Percentiles rank a stretch among this genome's conserved stretches.
These are phyloP conservation scores for Tanacetum coccineum DNA, from an alignment of 129 eudicot genomes.

Conservation along the genomic window DNA sequence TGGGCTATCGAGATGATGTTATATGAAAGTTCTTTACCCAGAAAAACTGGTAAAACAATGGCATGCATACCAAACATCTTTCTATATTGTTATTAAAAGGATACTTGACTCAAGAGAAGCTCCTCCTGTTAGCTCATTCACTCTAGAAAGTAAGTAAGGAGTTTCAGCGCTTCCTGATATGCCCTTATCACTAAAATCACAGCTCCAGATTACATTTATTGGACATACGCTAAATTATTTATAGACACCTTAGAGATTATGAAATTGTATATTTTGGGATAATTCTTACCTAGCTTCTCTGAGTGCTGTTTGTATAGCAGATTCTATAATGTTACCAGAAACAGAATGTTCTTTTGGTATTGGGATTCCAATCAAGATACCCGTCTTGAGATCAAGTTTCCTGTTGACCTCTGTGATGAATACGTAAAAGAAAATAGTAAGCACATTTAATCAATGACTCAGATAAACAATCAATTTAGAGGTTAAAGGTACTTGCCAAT, in stretches of 20 bases:
- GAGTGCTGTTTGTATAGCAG: constrained; percentile 91
- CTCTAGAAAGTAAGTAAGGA: constrained; percentile 87
- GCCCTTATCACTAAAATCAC: constrained; percentile 59
- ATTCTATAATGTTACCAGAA: constrained; percentile 76
- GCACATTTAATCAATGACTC: constrained; percentile 9
- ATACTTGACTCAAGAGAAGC: constrained; percentile 96
- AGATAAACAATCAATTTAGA: background rate
- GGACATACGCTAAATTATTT: background rate
- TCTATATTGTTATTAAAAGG: constrained; percentile 36
- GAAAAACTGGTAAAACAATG: background rate
- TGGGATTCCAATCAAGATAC: constrained; percentile 83
- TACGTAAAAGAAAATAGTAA: constrained; percentile 11
- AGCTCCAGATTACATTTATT: constrained; percentile 13
- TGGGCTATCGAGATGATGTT: background rate
- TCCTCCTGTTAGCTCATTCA: constrained; percentile 88
- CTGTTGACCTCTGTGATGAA: constrained; percentile 59
- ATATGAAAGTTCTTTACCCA: background rate
- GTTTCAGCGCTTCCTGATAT: constrained; percentile 92
- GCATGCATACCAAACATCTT: background rate
- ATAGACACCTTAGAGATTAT: background rate
- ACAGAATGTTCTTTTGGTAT: constrained; percentile 86
- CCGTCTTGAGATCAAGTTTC: constrained; percentile 59
- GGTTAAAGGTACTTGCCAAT: constrained; percentile 48
- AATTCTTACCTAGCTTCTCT: constrained; percentile 68
- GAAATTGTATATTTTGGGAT: background rate